Evolutionary conservation across 1,284 basidiomycete genomes (phyloP).

Genomic region (Cystobasidium pallidum): DNA sequence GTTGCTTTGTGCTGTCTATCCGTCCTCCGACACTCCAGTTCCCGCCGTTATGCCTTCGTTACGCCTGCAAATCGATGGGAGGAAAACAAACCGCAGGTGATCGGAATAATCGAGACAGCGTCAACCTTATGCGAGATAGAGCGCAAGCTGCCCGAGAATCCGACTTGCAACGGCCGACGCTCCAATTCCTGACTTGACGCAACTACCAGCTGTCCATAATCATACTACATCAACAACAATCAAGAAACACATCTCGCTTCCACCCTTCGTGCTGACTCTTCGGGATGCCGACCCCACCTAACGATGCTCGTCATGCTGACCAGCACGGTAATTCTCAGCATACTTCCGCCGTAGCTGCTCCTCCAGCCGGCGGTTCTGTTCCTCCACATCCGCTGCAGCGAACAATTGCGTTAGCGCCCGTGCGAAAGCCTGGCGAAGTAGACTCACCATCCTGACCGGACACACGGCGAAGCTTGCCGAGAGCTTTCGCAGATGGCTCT

Average conservation of each 20-base stretch:
- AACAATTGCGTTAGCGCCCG: not conserved
- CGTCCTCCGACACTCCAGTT: not conserved
- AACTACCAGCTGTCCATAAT: not conserved
- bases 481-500: constrained; percentile 49
- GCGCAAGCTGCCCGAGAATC: not conserved
- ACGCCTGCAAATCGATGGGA: constrained; percentile 6
- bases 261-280: not conserved
- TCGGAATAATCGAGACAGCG: not conserved
- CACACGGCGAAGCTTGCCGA: constrained; percentile 52
- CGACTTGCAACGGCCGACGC: too few relatives aligned
- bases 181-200: too few relatives aligned
- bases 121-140: not conserved
- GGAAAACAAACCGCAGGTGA: constrained; percentile 2
- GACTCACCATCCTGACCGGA: constrained; percentile 41
- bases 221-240: not conserved
- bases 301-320: not conserved
- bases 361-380: constrained; percentile 46
- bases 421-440: not conserved
- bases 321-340: constrained; percentile 31
- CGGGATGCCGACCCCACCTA: not conserved
- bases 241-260: not conserved
- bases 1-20: not conserved
- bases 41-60: not conserved
- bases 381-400: constrained; percentile 29
- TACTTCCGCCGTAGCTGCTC: constrained; percentile 48